Evolutionary conservation across 1,139 yeast genomes (phyloP), one percentile per base, ranked within the genome.

Genomic region (Hemisphaericaspora subhashii): DNA sequence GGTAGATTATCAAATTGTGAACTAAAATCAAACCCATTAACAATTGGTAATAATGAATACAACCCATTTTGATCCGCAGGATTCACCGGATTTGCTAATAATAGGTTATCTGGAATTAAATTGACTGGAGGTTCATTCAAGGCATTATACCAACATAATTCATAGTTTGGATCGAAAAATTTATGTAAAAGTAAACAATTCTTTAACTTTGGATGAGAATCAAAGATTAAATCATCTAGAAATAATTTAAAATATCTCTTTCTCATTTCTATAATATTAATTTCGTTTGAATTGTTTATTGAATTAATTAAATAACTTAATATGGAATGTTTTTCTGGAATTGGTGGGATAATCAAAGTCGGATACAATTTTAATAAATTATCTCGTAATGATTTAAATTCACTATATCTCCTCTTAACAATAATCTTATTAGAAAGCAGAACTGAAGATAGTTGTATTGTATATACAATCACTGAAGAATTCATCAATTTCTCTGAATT

Each of bases 311-410:
- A 55, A 43, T 66, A 70, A 31, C 69, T 62, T 39, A 72, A 54
- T 6, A 78, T 47, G 1, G 82, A 70, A 48, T 78, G 83, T 46
- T 77, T 78, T 46, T 75, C 82, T 0, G 83, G 83, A 12, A 78
- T 72, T 2, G 82, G 81, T 2, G 83, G 82, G 9, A 78, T 62
- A 12, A 77, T 64, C 28, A 69, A 54, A 1, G 79, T 73, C 4
- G 82, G 83, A 46, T 64, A 75, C 33, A 77, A 57, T 48, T 65
- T 65, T 33, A 66, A 55, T 28, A 78, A 52, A 44, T 62, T 66
- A 37, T 68, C 72, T 33, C 83, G 58, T 7, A 77, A 60, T 9
- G 80, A 74, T 44, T 68, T 72, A 54, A 78, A 78, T 52, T 78
- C 83, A 25, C 79, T 70, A 50, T 77, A 78, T 35, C 83, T 60